Evolutionary conservation across 164 flowering plant genomes (phyloP).

Genomic region (Chimonanthus praecox): DNA sequence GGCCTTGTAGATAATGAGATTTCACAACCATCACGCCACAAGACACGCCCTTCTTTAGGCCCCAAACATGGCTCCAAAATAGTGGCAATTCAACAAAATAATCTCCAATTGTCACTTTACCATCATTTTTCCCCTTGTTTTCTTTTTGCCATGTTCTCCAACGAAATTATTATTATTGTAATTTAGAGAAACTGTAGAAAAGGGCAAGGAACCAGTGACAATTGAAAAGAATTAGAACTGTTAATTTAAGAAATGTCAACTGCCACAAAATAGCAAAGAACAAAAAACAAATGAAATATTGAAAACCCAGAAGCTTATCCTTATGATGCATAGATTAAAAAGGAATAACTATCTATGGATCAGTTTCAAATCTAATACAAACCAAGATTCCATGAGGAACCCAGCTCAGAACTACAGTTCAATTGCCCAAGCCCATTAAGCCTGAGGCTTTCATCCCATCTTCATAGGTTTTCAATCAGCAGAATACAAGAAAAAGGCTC

Average conservation of each 20-base stretch:
- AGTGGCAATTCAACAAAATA: too few species aligned
- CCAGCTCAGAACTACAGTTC: not conserved
- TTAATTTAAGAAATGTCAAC: not conserved
- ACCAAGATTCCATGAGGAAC: conserved; percentile 1
- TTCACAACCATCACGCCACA: too few species aligned
- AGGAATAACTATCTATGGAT: conserved; percentile 7
- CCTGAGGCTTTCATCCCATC: not conserved
- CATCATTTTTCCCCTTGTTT: too few species aligned
- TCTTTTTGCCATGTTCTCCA: too few species aligned
- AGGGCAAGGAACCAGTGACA: not conserved
- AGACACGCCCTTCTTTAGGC: too few species aligned
- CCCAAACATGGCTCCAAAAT: too few species aligned
- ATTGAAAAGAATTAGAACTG: not conserved
- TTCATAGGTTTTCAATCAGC: not conserved
- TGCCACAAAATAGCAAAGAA: not conserved
- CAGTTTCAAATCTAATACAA: conserved; percentile 5
- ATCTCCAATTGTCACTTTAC: too few species aligned
- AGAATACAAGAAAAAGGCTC: not conserved
- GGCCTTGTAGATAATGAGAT: too few species aligned
- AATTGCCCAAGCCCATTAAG: not conserved
- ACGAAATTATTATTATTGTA: too few species aligned
- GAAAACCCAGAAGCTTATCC: conserved; percentile 2
- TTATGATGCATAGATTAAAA: conserved; percentile 6
- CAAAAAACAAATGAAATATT: not conserved
- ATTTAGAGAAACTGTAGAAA: not conserved